Conservation (phyloP, 441 rosid genomes). For the Adansonia grandidieri region DNA sequence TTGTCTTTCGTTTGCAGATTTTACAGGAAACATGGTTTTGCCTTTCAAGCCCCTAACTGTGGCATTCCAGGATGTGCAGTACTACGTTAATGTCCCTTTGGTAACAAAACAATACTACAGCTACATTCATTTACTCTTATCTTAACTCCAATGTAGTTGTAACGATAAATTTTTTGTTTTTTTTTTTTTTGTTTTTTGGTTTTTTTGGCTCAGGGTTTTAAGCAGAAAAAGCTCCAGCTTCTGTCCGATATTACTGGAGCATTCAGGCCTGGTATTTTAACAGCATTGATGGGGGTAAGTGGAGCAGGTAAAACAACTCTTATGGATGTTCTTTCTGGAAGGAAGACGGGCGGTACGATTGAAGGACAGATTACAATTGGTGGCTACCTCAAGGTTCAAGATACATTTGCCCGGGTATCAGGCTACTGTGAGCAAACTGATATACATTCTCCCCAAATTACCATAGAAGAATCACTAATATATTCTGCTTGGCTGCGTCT, state of each 20-base stretch:
- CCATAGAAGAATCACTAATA: slow-evolving; percentile 60
- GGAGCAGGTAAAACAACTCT: slow-evolving; percentile 84
- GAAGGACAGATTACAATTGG: slow-evolving; percentile 64
- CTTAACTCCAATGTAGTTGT: neutral
- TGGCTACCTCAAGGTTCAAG: slow-evolving; percentile 61
- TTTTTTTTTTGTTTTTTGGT: neutral
- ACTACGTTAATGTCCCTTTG: slow-evolving; percentile 62
- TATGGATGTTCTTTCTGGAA: slow-evolving; percentile 71
- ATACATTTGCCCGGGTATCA: slow-evolving; percentile 63
- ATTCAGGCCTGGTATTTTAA: slow-evolving; percentile 66
- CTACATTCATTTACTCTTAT: neutral
- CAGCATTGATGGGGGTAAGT: slow-evolving; percentile 78
- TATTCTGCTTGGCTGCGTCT: slow-evolving; percentile 72
- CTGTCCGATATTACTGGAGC: slow-evolving; percentile 57
- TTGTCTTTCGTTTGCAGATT: neutral
- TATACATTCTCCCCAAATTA: slow-evolving; percentile 66
- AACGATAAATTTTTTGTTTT: neutral
- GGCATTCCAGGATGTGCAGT: slow-evolving; percentile 62
- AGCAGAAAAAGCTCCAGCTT: slow-evolving; percentile 52
- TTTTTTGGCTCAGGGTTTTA: slow-evolving; percentile 40
- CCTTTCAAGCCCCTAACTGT: slow-evolving; percentile 69
- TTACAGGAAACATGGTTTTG: slow-evolving; percentile 56
- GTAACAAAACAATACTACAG: slow-evolving; percentile 36
- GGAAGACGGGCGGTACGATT: slow-evolving; percentile 64
- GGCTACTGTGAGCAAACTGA: slow-evolving; percentile 73